Conservation (phyloP, 2,329 filamentous ascomycete genomes). For the Calonectria hongkongensis region DNA sequence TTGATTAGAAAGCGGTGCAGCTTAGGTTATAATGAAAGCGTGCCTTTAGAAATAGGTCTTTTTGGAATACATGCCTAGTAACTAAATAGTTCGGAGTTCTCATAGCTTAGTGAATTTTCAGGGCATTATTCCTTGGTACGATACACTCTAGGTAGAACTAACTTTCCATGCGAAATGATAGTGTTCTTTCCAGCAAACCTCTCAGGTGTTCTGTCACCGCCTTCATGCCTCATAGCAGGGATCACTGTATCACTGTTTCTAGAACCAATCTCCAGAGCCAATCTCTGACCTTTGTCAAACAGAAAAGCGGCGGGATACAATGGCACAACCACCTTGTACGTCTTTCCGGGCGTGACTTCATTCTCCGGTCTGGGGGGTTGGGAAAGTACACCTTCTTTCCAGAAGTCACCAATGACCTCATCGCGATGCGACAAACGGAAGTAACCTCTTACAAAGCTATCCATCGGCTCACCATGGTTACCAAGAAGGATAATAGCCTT, state of each 20-base stretch:
- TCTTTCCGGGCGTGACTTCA: slow-evolving; percentile 14
- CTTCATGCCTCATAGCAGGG: slow-evolving; percentile 32
- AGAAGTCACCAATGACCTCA: slow-evolving; percentile 17
- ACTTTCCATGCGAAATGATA: slow-evolving; percentile 25
- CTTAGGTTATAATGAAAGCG: no score
- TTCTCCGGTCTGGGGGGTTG: slow-evolving; percentile 1
- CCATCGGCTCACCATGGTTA: slow-evolving; percentile 32
- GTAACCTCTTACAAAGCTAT: slow-evolving; percentile 18
- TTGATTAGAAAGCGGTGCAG: no score
- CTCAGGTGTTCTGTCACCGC: slow-evolving; percentile 25
- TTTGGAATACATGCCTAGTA: no score
- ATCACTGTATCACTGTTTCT: slow-evolving; percentile 23
- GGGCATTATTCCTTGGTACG: not conserved
- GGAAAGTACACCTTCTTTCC: not conserved
- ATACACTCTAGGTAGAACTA: slow-evolving; percentile 24
- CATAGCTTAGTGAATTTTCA: no score
- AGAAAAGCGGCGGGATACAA: slow-evolving; percentile 27
- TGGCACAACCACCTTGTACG: slow-evolving; percentile 25
- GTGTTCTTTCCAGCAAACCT: slow-evolving; percentile 30
- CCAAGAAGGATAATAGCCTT: slow-evolving; percentile 15
- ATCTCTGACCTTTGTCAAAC: slow-evolving; percentile 27
- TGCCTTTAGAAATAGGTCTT: no score
- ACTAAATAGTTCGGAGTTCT: no score
- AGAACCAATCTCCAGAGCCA: slow-evolving; percentile 25
- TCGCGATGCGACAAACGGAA: slow-evolving; percentile 36